Evolutionary conservation across 2,329 filamentous ascomycete genomes (phyloP), one percentile per base, ranked within the genome.

Genomic region (Aspergillus sp.): DNA sequence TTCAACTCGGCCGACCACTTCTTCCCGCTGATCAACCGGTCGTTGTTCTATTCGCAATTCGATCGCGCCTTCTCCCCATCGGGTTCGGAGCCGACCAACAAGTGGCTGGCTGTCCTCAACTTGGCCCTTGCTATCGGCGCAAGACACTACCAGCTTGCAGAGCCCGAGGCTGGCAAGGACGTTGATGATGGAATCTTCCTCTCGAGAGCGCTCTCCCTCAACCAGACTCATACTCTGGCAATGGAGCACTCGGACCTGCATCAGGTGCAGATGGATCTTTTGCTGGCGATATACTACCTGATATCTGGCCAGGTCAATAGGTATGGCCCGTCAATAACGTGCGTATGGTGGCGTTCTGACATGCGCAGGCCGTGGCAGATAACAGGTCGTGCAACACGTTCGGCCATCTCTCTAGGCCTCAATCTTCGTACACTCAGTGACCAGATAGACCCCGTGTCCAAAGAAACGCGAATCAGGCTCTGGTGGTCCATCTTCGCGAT

Each of bases 401-500:
- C 72, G 25, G 75, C 77, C 1, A 70, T 74, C 28, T 71, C 77
- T 0, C 65, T 80, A 61, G 78, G 77, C 1, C 68, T 80, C 54
- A 77, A 80, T 50, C 65, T 80, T 30, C 74, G 72, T 28, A 78
- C 75, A 50, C 70, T 73, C 19, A 77, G 74, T 41, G 62, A 65
- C 3, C 68, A 68, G 17, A 71, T 77, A 22, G 66, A 72, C 17
- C 69, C 74, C 31, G 66, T 70, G 7, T 74, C 77, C n/a, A 79
- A 77, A 58, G 77, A 79, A 63, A 71, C 72, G 38, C 74, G 77
- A 5, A 77, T 76, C 54, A 69, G 76, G 28, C 70, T 79, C 1
- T 80, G 78, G 78, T 79, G 77, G 74, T 74, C 76, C 25, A 64
- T 80, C 8, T 77, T 76, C 56, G 65, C 67, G 2, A 69, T 79